Evolutionary conservation across 2,329 filamentous ascomycete species (phyloP), one percentile per base, ranked within the genome.

Genomic region (Exophiala aquamarina): DNA sequence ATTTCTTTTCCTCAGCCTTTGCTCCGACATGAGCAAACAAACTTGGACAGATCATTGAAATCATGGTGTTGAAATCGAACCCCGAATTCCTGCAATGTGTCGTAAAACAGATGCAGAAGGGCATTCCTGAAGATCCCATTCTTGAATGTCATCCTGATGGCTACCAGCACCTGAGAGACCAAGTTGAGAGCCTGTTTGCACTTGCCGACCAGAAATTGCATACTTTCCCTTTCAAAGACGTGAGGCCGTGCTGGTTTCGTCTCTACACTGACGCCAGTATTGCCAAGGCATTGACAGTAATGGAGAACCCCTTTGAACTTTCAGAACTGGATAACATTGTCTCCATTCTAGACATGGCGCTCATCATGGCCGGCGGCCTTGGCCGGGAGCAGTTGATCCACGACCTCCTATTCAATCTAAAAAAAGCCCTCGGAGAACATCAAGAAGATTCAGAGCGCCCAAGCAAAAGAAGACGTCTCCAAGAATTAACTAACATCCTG

Each of bases 301-400:
- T 73, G 33, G 57, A 56, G 45, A 42, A 55, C 7, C 10, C 31
- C 18, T n/a, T 19, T 6, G 14, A 11, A 21, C 34, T 39, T 20
- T 15, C 18, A 3, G 23, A 31, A 6, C 62, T 90, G 3, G 74
- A 79, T 26, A 65, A 73, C 2, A 72, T 86, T 2, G 78, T 95
- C 26, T 75, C 76, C 43, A 69, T 76, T 1, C 74, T 97, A 2
- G 91, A 96, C 59, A 82, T 83, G 64, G 84, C 86, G 0, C 67
- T 94, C 35, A 88, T 95, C 36, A 78, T 90, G 44, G 81, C 87
- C 0, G 87, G 86, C 1, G 85, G 78, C 0, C 79, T 80, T 1
- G 73, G 62, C 1, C 72, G 87, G 45, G 76, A 79, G 6, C 56
- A 61, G 7, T 52, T 69, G 21, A 65, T 75, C 17, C 67, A 71